These are phyloP conservation scores for Fusarium sp. DNA, from an alignment of 2,329 filamentous ascomycete species.

Conservation along the genomic window DNA sequence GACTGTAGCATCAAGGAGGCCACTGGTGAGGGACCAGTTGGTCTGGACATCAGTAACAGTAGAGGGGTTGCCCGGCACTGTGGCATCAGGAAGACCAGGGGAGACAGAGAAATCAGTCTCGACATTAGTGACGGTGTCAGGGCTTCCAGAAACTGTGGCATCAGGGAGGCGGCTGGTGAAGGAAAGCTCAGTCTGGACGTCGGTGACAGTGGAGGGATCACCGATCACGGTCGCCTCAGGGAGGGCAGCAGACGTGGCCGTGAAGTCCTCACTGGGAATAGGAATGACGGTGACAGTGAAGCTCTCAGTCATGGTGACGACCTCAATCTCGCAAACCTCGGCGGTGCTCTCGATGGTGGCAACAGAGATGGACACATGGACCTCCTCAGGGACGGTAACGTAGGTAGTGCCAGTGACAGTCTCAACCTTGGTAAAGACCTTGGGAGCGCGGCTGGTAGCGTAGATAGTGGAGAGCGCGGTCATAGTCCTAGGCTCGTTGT, in stretches of 20 bases:
- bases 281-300: constrained; percentile 46
- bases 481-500: constrained; percentile 43
- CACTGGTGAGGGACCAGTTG: constrained; percentile 42
- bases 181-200: constrained; percentile 44
- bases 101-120: constrained; percentile 36
- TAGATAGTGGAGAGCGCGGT: constrained; percentile 51
- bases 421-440: constrained; percentile 34
- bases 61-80: constrained; percentile 40
- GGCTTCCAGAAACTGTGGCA: constrained; percentile 47
- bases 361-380: constrained; percentile 41
- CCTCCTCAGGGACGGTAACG: constrained; percentile 43
- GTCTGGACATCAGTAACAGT: constrained; percentile 47
- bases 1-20: constrained; percentile 39
- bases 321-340: constrained; percentile 36
- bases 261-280: constrained; percentile 27
- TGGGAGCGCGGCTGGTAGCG: constrained; percentile 38
- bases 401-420: constrained; percentile 45
- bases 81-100: constrained; percentile 34
- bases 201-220: constrained; percentile 48
- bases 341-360: constrained; percentile 37
- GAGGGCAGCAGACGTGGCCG: constrained; percentile 33
- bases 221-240: constrained; percentile 42
- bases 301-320: constrained; percentile 41
- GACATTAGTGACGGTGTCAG: constrained; percentile 46
- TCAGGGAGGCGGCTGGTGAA: constrained; percentile 47